Evolutionary conservation across 129 eudicot genomes (phyloP).

Genomic region (Mikania micrantha): DNA sequence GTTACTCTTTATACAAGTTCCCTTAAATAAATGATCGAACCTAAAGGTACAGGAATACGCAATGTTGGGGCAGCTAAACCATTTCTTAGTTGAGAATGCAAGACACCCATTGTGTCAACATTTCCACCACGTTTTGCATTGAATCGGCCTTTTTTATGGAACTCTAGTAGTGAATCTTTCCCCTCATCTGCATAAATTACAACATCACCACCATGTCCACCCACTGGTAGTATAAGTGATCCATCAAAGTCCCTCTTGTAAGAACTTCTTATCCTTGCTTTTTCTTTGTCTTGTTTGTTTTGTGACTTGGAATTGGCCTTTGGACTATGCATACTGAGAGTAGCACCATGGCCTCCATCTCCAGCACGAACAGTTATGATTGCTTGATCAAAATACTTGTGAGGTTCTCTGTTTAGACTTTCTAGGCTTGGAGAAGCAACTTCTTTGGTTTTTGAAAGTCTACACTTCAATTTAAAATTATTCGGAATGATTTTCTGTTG

Average conservation of each 20-base stretch:
- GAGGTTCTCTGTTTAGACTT: slow-evolving; percentile 53
- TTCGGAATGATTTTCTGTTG: slow-evolving; percentile 23
- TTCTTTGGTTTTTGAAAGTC: slow-evolving; percentile 53
- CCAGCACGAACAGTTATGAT: slow-evolving; percentile 86
- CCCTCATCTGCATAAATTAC: slow-evolving; percentile 83
- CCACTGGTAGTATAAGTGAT: slow-evolving; percentile 80
- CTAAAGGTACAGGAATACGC: slow-evolving; percentile 93
- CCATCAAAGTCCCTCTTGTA: slow-evolving; percentile 90
- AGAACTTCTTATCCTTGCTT: slow-evolving; percentile 46
- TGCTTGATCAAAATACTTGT: slow-evolving; percentile 88
- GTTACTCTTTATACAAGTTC: neutral
- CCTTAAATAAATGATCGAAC: slow-evolving; percentile 26
- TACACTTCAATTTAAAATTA: slow-evolving; percentile 29
- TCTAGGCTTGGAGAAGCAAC: slow-evolving; percentile 49
- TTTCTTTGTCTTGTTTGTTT: slow-evolving; percentile 48
- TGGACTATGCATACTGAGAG: slow-evolving; percentile 51
- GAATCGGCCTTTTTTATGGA: slow-evolving; percentile 53
- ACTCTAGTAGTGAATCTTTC: slow-evolving; percentile 72
- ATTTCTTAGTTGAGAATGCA: slow-evolving; percentile 50
- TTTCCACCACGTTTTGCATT: slow-evolving; percentile 96
- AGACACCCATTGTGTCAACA: slow-evolving; percentile 85
- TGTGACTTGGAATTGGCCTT: slow-evolving; percentile 44
- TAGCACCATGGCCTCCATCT: slow-evolving; percentile 94
- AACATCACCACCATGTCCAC: slow-evolving; percentile 95
- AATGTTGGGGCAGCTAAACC: slow-evolving; percentile 68